Percentiles rank a stretch among this genome's conserved stretches.
phyloP scores from a whole-genome alignment of 148 eudicot genomes.

The Silene conica region DNA sequence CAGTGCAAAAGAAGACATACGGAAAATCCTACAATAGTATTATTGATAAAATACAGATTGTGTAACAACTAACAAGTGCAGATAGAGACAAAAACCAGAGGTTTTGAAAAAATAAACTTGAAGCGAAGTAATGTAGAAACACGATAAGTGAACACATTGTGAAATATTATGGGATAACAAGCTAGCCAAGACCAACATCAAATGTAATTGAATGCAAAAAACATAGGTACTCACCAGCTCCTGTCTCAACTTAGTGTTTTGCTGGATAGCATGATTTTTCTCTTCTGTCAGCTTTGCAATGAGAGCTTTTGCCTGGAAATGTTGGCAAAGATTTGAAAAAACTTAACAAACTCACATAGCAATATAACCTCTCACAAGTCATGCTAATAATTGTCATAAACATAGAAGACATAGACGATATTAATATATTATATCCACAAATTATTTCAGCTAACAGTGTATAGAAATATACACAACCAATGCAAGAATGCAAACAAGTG shows the following conservation, averaged over 20 bases:
- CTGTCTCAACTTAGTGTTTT: conserved; percentile 55
- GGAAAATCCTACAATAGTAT: background rate
- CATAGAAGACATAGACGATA: background rate
- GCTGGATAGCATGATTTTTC: conserved; percentile 52
- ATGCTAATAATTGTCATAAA: background rate
- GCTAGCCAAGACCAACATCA: background rate
- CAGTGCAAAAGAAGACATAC: background rate
- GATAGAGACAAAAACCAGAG: background rate
- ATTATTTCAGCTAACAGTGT: background rate
- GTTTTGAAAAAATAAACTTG: background rate
- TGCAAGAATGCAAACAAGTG: background rate
- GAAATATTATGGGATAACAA: background rate
- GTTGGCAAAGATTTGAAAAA: background rate
- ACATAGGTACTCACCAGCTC: conserved; percentile 54
- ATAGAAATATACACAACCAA: background rate
- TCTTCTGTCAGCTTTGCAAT: conserved; percentile 58
- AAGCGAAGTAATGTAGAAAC: background rate
- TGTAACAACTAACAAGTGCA: background rate
- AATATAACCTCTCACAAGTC: background rate
- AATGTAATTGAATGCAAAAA: background rate
- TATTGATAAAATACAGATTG: background rate
- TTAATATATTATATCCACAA: background rate
- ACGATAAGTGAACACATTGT: background rate
- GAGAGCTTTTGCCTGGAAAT: conserved; percentile 48
- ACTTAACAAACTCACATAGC: background rate